These are phyloP conservation scores for Pseudogymnoascus verrucosus DNA, from an alignment of 2,329 filamentous ascomycete genomes.

Conservation along the genomic window DNA sequence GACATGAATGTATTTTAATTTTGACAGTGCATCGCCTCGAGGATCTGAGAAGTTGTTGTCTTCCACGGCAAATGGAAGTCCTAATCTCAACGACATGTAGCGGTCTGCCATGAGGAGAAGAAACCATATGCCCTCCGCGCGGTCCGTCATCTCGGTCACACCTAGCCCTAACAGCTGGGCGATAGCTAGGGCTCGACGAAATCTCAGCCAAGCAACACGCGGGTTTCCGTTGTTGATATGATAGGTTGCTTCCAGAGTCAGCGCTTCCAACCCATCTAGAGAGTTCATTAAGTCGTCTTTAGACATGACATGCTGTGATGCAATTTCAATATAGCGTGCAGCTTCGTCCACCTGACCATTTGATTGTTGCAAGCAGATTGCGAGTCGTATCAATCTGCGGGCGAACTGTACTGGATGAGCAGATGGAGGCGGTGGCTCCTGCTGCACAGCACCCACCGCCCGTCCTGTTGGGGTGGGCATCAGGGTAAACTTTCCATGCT, in stretches of 20 bases:
- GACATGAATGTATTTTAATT: conserved; percentile 9
- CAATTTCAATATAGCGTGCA: conserved; percentile 19
- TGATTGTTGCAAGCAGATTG: conserved; percentile 5
- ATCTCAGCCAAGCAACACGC: not conserved
- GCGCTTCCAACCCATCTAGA: conserved; percentile 10
- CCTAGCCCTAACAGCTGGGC: not conserved
- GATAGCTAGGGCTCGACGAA: conserved; percentile 1
- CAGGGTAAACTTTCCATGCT: not conserved
- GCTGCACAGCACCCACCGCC: not conserved
- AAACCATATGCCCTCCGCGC: conserved; percentile 10
- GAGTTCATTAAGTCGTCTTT: conserved; percentile 12
- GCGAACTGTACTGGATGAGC: conserved; percentile 7
- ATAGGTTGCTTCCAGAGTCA: conserved; percentile 6
- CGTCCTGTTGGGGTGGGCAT: not conserved
- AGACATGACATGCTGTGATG: conserved; percentile 18
- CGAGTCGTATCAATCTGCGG: conserved; percentile 4
- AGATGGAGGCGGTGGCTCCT: not conserved
- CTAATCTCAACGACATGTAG: not conserved
- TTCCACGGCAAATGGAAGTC: not conserved
- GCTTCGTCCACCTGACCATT: not conserved
- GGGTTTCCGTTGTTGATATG: conserved; percentile 6
- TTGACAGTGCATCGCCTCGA: not conserved
- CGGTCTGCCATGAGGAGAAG: not conserved
- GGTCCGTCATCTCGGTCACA: not conserved
- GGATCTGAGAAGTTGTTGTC: not conserved